Base-by-base conservation (phyloP, 73 alveolate genomes). In the Paramecium primaurelia region DNA sequence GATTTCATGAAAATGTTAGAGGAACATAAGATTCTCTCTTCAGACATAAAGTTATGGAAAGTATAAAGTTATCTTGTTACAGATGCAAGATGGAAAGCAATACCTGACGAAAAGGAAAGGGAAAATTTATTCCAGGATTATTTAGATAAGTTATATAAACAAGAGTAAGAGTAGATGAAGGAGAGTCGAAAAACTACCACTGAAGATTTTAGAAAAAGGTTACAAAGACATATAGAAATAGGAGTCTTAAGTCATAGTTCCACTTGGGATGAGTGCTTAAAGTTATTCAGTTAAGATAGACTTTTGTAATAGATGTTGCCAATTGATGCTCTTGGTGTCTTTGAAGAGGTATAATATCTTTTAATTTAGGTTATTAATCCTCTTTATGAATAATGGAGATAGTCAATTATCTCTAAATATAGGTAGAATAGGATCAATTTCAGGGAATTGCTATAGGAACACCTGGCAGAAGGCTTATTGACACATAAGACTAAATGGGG, bases 41-140 rank as follows among this genome's bases (percentile, higher is more conserved):
- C 91, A 10, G 91, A 80, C 18, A 80, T 80, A 2, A 80, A 49
- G 38, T 80, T 80, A 80, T 80, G 75, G 77, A 80, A 80, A 47
- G 91, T 80, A 26, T 49, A 80, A 36, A 80, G 91, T 49, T 80
- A 80, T 80, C 58, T 80, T 22, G 75, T 80, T 25, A 80, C 47
- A 32, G 91, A 80, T 47, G 25, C 71, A 47, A 80, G 91, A 80
- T 80, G 91, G 91, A 80, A 80, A 25, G 91, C 91, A 25, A 80
- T 80, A 7, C 75, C 91, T 42, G 91, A 80, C 20, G 91, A 80
- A 25, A 80, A 80, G 58, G 71, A 80, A 36, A 42, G 91, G 51
- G 91, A 80, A 36, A 80, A 42, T 80, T 36, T 80, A 28, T 80
- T 80, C 58, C 58, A 80, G 45, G 91, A 80, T 49, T 80, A 80